Conservation (phyloP, 164 flowering plant genomes). For the Dillenia suffruticosa region DNA sequence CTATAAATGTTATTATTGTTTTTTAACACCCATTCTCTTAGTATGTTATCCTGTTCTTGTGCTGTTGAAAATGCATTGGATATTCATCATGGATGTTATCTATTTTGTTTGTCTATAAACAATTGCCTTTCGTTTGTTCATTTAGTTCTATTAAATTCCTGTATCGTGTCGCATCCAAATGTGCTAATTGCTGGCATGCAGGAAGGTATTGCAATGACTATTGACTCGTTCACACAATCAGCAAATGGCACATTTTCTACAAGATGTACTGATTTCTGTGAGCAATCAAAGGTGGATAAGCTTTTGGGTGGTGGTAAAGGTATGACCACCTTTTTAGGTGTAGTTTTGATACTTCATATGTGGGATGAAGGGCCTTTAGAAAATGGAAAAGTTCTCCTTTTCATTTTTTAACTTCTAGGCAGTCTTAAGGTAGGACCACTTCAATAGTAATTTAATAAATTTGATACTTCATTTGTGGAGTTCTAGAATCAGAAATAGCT, state of each 20-base stretch:
- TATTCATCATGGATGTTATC: slow-evolving; percentile 2
- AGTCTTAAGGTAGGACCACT: slow-evolving; percentile 21
- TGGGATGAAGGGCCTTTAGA: not conserved
- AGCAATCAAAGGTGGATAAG: slow-evolving; percentile 57
- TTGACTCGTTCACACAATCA: slow-evolving; percentile 53
- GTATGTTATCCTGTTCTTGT: not conserved
- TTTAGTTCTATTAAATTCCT: not conserved
- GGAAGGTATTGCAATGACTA: slow-evolving; percentile 65
- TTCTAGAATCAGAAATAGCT: not conserved
- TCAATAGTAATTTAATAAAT: not conserved
- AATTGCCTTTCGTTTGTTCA: too few species aligned
- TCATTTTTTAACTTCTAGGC: slow-evolving; percentile 13
- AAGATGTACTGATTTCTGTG: slow-evolving; percentile 20
- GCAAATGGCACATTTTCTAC: slow-evolving; percentile 25
- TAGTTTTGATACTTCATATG: not conserved
- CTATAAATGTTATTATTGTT: too few species aligned
- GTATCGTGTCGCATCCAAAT: slow-evolving; percentile 4
- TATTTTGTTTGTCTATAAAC: not conserved
- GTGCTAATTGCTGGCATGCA: slow-evolving; percentile 31
- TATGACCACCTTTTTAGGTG: not conserved
- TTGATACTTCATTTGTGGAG: not conserved
- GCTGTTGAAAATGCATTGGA: not conserved
- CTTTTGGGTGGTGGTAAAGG: slow-evolving; percentile 51
- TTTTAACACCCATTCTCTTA: not conserved
- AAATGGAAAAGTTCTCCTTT: too few species aligned